Conservation (phyloP, 1,284 basidiomycete species). For the Malassezia psittaci region DNA sequence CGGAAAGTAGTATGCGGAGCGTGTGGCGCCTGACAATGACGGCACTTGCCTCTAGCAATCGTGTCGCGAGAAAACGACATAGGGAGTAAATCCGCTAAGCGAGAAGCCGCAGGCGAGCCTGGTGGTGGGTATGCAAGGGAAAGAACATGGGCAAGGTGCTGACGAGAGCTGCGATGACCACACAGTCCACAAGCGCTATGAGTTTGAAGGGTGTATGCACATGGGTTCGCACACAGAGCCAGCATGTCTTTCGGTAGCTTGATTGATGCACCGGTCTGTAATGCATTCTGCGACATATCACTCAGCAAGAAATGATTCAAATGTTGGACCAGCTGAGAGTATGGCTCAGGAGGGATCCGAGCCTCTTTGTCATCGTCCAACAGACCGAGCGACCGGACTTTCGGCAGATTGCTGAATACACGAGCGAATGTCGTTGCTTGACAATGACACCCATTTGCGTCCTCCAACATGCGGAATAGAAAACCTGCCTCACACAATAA, state of each 20-base stretch:
- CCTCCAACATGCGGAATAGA: conserved; percentile 85
- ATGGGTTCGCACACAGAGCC: conserved; percentile 14
- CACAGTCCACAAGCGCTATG: conserved; percentile 65
- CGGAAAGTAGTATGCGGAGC: conserved; percentile 64
- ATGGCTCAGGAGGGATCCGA: conserved; percentile 52
- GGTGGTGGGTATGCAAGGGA: conserved; percentile 73
- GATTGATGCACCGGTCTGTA: conserved; percentile 1
- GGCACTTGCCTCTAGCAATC: conserved; percentile 73
- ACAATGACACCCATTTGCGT: conserved; percentile 85
- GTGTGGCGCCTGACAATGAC: conserved; percentile 63
- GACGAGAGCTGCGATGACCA: conserved; percentile 57
- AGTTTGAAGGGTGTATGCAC: conserved; percentile 20
- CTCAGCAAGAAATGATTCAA: conserved; percentile 91
- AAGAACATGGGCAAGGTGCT: conserved; percentile 49
- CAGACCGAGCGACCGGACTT: conserved; percentile 75
- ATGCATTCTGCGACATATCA: conserved; percentile 26
- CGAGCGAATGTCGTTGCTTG: conserved; percentile 94
- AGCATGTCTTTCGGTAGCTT: neutral
- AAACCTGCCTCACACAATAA: conserved; percentile 92
- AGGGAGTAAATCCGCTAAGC: conserved; percentile 58
- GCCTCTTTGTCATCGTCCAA: conserved; percentile 70
- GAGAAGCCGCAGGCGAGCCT: conserved; percentile 52
- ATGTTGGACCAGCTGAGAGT: conserved; percentile 78
- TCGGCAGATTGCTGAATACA: conserved; percentile 64
- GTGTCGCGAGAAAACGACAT: conserved; percentile 71